Evolutionary conservation across 163 green algal genomes (phyloP).

Genomic region (Chlorella variabilis): DNA sequence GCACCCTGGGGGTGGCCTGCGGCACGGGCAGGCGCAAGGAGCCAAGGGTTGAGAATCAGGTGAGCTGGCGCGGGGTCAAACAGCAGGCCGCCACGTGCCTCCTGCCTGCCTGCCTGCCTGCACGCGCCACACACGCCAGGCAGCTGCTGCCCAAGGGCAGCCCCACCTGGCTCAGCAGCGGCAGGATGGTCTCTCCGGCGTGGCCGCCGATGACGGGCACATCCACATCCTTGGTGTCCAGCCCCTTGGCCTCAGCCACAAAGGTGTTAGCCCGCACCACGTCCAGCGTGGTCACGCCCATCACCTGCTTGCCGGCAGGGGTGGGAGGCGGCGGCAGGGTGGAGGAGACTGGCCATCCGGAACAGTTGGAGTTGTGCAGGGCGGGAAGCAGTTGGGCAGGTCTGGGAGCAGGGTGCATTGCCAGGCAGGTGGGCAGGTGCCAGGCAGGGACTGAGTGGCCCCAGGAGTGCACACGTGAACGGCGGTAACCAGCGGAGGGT

Average conservation of each 20-base stretch:
- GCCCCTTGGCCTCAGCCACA: slow-evolving; percentile 86
- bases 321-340: not conserved
- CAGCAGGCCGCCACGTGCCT: too few relatives aligned
- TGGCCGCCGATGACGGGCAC: slow-evolving; percentile 99
- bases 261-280: slow-evolving; percentile 95
- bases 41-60: not conserved
- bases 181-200: slow-evolving; percentile 97
- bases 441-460: too few relatives aligned
- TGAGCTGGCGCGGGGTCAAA: not conserved
- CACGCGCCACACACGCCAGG: too few relatives aligned
- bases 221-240: slow-evolving; percentile 90
- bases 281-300: slow-evolving; percentile 94
- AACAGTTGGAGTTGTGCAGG: too few relatives aligned
- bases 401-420: too few relatives aligned
- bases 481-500: too few relatives aligned
- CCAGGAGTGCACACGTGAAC: too few relatives aligned
- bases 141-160: too few relatives aligned
- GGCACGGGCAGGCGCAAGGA: not conserved
- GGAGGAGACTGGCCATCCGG: too few relatives aligned
- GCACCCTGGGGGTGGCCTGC: slow-evolving; percentile 60
- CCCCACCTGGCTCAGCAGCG: slow-evolving; percentile 93
- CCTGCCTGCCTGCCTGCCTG: too few relatives aligned
- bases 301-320: slow-evolving; percentile 40
- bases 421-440: too few relatives aligned
- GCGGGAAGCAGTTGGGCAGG: too few relatives aligned